phyloP scores from a whole-genome alignment of 75 land plant species.

The Cunninghamia lanceolata region DNA sequence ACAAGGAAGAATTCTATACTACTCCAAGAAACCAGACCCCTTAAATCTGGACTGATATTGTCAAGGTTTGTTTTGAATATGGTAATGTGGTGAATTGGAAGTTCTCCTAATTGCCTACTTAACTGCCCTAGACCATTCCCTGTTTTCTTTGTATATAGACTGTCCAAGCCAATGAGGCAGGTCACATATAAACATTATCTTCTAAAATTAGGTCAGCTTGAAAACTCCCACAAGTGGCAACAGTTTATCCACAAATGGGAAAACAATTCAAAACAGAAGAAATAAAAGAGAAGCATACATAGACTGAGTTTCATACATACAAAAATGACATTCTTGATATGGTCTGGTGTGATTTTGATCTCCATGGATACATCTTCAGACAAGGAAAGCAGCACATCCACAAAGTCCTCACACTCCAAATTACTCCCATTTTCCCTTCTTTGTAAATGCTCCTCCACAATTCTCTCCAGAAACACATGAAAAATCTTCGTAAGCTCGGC shows the following conservation, averaged over 20 bases:
- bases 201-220: not conserved
- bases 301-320: not conserved
- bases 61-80: too few species aligned
- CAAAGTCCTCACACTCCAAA: not conserved
- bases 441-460: not conserved
- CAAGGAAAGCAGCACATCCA: constrained; percentile 14
- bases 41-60: too few species aligned
- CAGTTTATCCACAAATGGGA: not conserved
- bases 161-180: too few species aligned
- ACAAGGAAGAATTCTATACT: too few species aligned
- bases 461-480: constrained; percentile 1
- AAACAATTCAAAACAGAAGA: not conserved
- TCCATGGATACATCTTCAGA: not conserved
- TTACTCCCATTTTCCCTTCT: not conserved
- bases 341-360: not conserved
- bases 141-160: too few species aligned
- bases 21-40: too few species aligned
- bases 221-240: not conserved
- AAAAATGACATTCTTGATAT: constrained; percentile 2
- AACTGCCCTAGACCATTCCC: too few species aligned
- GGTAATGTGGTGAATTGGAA: too few species aligned
- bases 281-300: not conserved
- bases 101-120: too few species aligned
- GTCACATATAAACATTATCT: not conserved
- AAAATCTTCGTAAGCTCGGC: not conserved